Evolutionary conservation across 2,329 filamentous ascomycete genomes (phyloP).

Genomic region (Botrytis byssoidea): DNA sequence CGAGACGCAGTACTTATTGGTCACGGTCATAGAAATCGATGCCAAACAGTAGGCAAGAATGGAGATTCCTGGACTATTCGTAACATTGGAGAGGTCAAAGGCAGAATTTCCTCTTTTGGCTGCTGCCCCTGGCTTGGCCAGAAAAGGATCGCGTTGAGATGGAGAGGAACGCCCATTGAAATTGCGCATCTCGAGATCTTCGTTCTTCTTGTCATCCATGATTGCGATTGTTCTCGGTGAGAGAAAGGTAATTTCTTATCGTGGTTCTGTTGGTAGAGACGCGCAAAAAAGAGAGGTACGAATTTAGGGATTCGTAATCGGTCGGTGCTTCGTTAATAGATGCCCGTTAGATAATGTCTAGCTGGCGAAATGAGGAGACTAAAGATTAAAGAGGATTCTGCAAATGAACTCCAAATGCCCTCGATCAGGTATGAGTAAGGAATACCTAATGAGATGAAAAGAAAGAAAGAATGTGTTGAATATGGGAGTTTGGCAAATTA

Average conservation of each 20-base stretch:
- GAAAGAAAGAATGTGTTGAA: conserved; percentile 3
- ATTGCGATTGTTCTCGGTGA: conserved; percentile 34
- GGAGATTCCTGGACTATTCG: conserved; percentile 76
- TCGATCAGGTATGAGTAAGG: not conserved
- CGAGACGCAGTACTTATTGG: conserved; percentile 97
- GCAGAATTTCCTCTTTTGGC: conserved; percentile 32
- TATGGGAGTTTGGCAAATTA: not conserved
- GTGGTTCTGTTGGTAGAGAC: conserved; percentile 17
- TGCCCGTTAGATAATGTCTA: conserved; percentile 4
- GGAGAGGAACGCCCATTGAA: conserved; percentile 40
- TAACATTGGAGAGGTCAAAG: conserved; percentile 44
- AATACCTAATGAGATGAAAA: not conserved
- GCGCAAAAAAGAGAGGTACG: conserved; percentile 27
- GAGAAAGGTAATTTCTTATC: conserved; percentile 18
- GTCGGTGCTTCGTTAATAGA: conserved; percentile 9
- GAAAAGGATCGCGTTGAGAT: conserved; percentile 41
- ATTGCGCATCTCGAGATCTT: conserved; percentile 53
- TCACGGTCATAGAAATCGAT: conserved; percentile 99
- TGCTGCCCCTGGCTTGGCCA: conserved; percentile 38
- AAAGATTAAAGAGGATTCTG: not conserved
- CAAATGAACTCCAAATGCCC: not conserved
- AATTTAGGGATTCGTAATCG: not conserved
- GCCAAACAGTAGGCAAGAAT: conserved; percentile 89
- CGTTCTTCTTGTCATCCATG: conserved; percentile 90
- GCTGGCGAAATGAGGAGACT: not conserved